A percentile compares a stretch with the other conserved stretches of the same genome.
Conservation (phyloP, 2,329 filamentous ascomycete species). For the Karstenula rhodostoma region DNA sequence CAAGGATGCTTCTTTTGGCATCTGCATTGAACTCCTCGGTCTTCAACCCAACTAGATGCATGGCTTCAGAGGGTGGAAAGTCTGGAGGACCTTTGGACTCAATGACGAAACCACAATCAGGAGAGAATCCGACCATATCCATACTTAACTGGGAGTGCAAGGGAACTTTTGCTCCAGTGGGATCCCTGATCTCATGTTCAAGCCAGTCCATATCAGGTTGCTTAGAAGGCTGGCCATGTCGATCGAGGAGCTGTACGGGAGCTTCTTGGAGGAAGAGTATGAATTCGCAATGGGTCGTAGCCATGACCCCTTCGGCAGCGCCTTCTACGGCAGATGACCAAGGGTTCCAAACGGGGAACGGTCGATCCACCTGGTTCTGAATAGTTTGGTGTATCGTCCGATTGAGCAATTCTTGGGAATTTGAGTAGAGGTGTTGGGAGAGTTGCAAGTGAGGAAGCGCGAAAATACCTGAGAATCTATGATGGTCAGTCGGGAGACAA, state of each 20-base stretch:
- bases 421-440: constrained; percentile 59
- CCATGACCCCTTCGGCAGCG: constrained; percentile 62
- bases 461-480: constrained; percentile 80
- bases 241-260: constrained; percentile 48
- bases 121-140: constrained; percentile 69
- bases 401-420: constrained; percentile 68
- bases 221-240: constrained; percentile 28
- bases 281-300: constrained; percentile 84
- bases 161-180: constrained; percentile 64
- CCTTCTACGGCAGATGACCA: constrained; percentile 77
- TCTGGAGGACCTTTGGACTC: constrained; percentile 68
- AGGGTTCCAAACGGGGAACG: constrained; percentile 65
- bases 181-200: constrained; percentile 67
- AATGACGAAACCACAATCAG: constrained; percentile 72
- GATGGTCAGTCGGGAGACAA: neutral
- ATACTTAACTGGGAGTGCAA: constrained; percentile 62
- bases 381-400: constrained; percentile 74
- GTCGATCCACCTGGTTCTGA: constrained; percentile 68
- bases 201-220: constrained; percentile 57
- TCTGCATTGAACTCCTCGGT: constrained; percentile 63
- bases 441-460: constrained; percentile 84
- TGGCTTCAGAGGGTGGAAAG: constrained; percentile 58
- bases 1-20: constrained; percentile 61
- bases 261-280: constrained; percentile 84
- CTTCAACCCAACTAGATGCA: constrained; percentile 66